Base-by-base conservation (phyloP, 345 rosid species). In the Camelina neglecta region DNA sequence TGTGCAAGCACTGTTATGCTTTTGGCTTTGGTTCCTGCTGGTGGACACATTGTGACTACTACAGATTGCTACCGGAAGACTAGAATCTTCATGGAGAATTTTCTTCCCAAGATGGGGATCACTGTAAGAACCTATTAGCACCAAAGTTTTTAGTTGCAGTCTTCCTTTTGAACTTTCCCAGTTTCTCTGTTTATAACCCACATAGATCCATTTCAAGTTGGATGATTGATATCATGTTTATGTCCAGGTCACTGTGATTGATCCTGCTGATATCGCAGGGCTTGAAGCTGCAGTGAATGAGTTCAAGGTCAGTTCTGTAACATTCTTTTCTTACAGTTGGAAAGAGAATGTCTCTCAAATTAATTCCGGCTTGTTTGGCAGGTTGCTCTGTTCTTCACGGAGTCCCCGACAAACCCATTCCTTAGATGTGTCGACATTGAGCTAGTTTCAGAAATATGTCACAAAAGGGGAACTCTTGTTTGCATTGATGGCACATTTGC, bases 401-500 rank as follows among this genome's bases (percentile, higher is more conserved):
- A 95, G 83, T 93, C 99, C 39, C 99, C 99, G 0, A 93, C 99
- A 56, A 92, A 95, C 83, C 99, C 98, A 42, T 95, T 92, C 73
- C 86, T 95, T 44, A 88, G 97, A 85, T 92, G 98, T 73, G 97
- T 95, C 38, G 99, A 95, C 80, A 85, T 95, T 80, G 74, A 89
- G 87, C 73, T 88, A 80, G 97, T 93, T 70, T 90, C 98, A 39
- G 80, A 89, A 47, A 89, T 93, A 55, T 95, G 98, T 83, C 98
- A 87, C 81, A 88, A 80, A 31, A 90, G 90, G 69, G 98, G 97
- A 76, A 86, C 96, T 55, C 74, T 93, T 63, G 99, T 95, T 50
- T 95, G 99, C 88, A 85, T 95, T 42, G 99, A 95, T 79, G 99
- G 99, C 73, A 95, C 99, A 76, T 95, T 95, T 83, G 99, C 99